These are phyloP conservation scores for Angomonas deanei DNA, from an alignment of 208 protist genomes.

Conservation along the genomic window DNA sequence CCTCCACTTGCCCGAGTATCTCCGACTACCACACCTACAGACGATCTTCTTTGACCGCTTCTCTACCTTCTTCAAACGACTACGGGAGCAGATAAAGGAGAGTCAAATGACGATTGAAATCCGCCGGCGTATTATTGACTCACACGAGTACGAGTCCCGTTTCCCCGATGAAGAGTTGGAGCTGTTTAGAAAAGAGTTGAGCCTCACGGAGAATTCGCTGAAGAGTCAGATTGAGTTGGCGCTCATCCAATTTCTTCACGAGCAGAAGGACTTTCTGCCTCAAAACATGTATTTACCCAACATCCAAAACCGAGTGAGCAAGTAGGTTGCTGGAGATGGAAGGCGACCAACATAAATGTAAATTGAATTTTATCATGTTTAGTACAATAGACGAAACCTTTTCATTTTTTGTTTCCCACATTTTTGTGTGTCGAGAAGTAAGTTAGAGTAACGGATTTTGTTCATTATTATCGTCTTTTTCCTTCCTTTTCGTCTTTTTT, in stretches of 20 bases:
- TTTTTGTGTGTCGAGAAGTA: neutral
- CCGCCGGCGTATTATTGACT: conserved; percentile 28
- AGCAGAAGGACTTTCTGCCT: conserved; percentile 71
- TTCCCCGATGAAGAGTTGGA: conserved; percentile 29
- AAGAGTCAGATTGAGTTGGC: conserved; percentile 68
- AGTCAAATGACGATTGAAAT: conserved; percentile 49
- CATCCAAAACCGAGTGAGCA: conserved; percentile 38
- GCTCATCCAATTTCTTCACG: conserved; percentile 82
- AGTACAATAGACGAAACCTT: neutral
- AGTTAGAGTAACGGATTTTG: neutral
- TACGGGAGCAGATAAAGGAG: conserved; percentile 33
- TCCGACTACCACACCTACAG: conserved; percentile 58
- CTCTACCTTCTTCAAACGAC: conserved; percentile 49
- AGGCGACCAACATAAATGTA: too few relatives aligned
- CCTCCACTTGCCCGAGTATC: conserved; percentile 76
- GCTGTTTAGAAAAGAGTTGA: conserved; percentile 37
- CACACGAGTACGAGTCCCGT: conserved; percentile 14
- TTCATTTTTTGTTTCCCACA: neutral
- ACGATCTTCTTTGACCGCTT: conserved; percentile 78
- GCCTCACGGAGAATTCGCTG: conserved; percentile 28
- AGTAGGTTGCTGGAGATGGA: too few relatives aligned
- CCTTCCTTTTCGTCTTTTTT: neutral
- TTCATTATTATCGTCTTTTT: neutral
- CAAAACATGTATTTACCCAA: conserved; percentile 77
- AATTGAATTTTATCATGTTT: neutral